Percentiles rank a stretch among this genome's conserved stretches.
Evolutionary conservation across 495 filamentous ascomycete species (phyloP).

Genomic region (Lophiotrema nucula): DNA sequence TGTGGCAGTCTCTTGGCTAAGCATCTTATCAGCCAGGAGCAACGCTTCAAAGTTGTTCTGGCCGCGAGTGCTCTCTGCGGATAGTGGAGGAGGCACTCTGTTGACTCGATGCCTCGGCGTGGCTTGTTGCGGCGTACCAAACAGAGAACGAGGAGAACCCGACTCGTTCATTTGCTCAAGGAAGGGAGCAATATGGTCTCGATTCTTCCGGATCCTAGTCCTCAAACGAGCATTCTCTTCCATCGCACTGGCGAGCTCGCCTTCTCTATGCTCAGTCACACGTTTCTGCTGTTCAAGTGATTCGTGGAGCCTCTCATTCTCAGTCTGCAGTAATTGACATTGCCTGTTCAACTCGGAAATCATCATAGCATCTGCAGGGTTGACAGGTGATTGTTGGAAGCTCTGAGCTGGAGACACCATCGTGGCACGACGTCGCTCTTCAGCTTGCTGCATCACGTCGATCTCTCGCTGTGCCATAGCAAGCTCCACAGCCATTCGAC

Average conservation of each 20-base stretch:
- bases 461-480: conserved; percentile 90
- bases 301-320: conserved; percentile 61
- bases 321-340: conserved; percentile 60
- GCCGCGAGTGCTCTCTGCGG: conserved; percentile 24
- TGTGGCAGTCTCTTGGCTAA: conserved; percentile 70
- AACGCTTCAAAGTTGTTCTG: conserved; percentile 68
- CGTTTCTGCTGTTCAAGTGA: conserved; percentile 71
- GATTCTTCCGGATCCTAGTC: conserved; percentile 81
- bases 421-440: conserved; percentile 30
- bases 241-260: conserved; percentile 60
- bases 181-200: conserved; percentile 68
- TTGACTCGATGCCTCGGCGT: conserved; percentile 20
- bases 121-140: conserved; percentile 34
- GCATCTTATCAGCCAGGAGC: conserved; percentile 68
- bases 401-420: conserved; percentile 47
- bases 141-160: conserved; percentile 45
- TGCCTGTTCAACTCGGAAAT: conserved; percentile 44
- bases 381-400: conserved; percentile 39
- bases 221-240: conserved; percentile 76
- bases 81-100: conserved; percentile 12
- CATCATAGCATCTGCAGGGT: conserved; percentile 31
- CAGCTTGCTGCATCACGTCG: conserved; percentile 68
- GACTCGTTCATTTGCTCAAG: conserved; percentile 34
- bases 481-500: conserved; percentile 87
- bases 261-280: conserved; percentile 64